These are phyloP conservation scores for Aristolochia fimbriata DNA, from an alignment of 164 flowering plant genomes.

Conservation along the genomic window DNA sequence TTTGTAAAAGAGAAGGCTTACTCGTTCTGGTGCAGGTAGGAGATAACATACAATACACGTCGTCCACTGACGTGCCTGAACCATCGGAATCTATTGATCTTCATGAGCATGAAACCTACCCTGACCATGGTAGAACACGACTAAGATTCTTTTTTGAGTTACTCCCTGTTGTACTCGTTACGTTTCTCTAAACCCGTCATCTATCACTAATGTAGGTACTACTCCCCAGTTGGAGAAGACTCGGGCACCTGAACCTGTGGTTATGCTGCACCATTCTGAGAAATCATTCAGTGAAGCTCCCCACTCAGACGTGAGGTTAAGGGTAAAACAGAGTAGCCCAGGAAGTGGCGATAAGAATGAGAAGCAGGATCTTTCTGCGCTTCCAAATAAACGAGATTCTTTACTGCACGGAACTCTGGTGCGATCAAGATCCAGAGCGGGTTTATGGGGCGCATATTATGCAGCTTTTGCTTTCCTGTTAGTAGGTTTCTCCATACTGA, in stretches of 20 bases:
- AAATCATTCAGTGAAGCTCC: neutral
- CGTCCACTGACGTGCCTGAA: neutral
- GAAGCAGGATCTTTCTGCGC: too few relatives aligned
- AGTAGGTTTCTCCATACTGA: neutral
- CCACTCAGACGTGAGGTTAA: neutral
- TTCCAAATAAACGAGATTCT: neutral
- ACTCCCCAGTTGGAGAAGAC: too few relatives aligned
- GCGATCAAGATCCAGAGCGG: neutral
- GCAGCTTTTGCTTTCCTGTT: neutral
- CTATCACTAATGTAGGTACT: neutral
- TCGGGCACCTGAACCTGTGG: neutral
- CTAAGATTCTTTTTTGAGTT: neutral
- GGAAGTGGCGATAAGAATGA: too few relatives aligned
- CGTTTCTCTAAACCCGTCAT: neutral
- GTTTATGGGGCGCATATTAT: neutral
- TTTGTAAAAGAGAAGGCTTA: neutral
- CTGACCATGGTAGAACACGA: neutral
- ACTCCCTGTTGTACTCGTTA: neutral
- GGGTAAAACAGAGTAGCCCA: neutral
- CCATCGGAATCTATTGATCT: neutral
- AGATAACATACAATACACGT: neutral
- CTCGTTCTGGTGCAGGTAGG: neutral
- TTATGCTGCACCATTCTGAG: neutral
- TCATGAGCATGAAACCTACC: neutral
- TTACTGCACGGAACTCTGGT: neutral